These are phyloP conservation scores for Apophysomyces ossiformis DNA, from an alignment of 371 early-diverging fungal species.

Conservation along the genomic window DNA sequence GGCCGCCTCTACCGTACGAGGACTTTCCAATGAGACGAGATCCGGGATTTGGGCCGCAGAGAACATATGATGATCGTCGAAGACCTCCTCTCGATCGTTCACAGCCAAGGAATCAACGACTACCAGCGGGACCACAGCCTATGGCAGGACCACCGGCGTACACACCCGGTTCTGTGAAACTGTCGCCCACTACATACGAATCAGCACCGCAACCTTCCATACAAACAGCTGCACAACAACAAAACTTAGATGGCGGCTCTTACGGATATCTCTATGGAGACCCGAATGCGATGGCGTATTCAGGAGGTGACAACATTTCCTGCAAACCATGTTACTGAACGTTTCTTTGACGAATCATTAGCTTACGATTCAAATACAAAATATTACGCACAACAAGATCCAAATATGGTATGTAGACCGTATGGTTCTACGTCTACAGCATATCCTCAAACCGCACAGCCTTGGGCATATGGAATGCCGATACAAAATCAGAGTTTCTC, in stretches of 20 bases:
- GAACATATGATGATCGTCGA: conserved; percentile 32
- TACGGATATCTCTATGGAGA: conserved; percentile 15
- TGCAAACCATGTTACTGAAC: too few species aligned
- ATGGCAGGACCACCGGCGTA: conserved; percentile 21
- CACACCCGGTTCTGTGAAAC: conserved; percentile 10
- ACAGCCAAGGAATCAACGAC: conserved; percentile 9
- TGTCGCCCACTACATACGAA: conserved; percentile 19
- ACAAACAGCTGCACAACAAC: conserved; percentile 18
- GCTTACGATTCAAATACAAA: conserved; percentile 27
- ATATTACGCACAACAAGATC: conserved; percentile 20
- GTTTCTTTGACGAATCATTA: neutral
- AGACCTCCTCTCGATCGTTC: conserved; percentile 34
- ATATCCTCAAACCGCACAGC: conserved; percentile 23
- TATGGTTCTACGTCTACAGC: conserved; percentile 16
- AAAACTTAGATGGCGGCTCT: conserved; percentile 20
- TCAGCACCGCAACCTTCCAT: conserved; percentile 2
- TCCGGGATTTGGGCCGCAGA: conserved; percentile 13
- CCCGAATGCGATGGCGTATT: conserved; percentile 15
- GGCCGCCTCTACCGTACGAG: conserved; percentile 25
- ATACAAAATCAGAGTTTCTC: conserved; percentile 26
- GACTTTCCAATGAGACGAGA: conserved; percentile 15
- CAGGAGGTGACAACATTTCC: neutral
- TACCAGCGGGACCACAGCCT: conserved; percentile 20
- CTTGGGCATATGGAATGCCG: conserved; percentile 10
- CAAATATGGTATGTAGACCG: conserved; percentile 26